These are phyloP conservation scores for Ogataea nakhonphanomensis DNA, from an alignment of 805 yeast genomes.

Conservation along the genomic window DNA sequence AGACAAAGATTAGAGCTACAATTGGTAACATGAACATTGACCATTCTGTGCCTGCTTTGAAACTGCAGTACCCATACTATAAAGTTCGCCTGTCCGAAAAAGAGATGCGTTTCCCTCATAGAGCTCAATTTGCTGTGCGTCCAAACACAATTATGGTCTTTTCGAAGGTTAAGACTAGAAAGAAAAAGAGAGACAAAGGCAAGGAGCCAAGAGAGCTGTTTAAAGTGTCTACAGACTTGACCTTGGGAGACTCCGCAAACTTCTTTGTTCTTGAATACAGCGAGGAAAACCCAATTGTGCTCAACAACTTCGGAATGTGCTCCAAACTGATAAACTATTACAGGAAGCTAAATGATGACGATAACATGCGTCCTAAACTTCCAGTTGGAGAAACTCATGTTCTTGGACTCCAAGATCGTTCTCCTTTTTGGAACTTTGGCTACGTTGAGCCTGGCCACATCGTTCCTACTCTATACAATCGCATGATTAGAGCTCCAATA, in stretches of 20 bases:
- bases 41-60: conserved; percentile 82
- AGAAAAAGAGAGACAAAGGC: conserved; percentile 86
- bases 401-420: conserved; percentile 90
- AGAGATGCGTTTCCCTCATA: conserved; percentile 74
- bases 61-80: conserved; percentile 88
- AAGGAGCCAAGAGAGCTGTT: conserved; percentile 75
- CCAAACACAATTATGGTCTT: conserved; percentile 78
- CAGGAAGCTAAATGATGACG: conserved; percentile 77
- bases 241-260: conserved; percentile 79
- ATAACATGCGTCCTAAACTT: conserved; percentile 80
- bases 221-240: conserved; percentile 66
- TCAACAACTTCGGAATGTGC: conserved; percentile 94
- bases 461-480: conserved; percentile 90
- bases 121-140: conserved; percentile 70
- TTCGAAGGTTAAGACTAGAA: conserved; percentile 69
- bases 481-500: conserved; percentile 88
- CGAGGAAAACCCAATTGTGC: conserved; percentile 79
- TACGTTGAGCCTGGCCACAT: conserved; percentile 91
- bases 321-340: conserved; percentile 90
- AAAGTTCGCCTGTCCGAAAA: conserved; percentile 68
- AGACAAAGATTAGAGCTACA: conserved; percentile 87
- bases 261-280: conserved; percentile 82
- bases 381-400: conserved; percentile 94
- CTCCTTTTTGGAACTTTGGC: conserved; percentile 98
- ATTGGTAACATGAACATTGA: conserved; percentile 88